phyloP scores from a whole-genome alignment of 1,139 yeast genomes.

The Eremothecium sinecaudum region DNA sequence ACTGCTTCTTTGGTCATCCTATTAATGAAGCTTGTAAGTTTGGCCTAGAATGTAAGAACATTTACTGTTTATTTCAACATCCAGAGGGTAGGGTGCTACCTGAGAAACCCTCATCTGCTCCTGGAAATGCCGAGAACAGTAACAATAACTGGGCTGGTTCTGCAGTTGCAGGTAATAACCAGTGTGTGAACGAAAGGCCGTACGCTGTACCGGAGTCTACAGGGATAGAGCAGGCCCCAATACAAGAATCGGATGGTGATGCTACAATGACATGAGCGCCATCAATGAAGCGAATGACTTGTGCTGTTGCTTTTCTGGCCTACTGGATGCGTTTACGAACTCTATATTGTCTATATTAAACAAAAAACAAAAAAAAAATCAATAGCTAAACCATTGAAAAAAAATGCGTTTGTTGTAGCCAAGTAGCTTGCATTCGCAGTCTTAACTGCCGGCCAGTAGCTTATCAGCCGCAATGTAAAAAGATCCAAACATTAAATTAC shows the following conservation, averaged over 20 bases:
- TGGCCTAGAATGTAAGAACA: conserved; percentile 63
- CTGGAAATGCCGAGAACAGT: conserved; percentile 6
- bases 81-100: conserved; percentile 55
- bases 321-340: too few species aligned
- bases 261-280: conserved; percentile 7
- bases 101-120: conserved; percentile 10
- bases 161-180: conserved; percentile 7
- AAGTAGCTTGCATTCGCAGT: too few species aligned
- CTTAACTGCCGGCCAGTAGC: too few species aligned
- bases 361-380: conserved; percentile 10
- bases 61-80: conserved; percentile 62
- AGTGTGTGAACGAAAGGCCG: conserved; percentile 44
- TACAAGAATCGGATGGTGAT: conserved; percentile 31
- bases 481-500: too few species aligned
- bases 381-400: conserved; percentile 4
- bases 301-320: too few species aligned
- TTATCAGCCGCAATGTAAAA: too few species aligned
- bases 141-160: conserved; percentile 9
- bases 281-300: too few species aligned
- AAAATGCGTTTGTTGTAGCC: conserved; percentile 3
- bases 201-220: conserved; percentile 69
- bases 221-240: conserved; percentile 57
- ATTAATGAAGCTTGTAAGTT: conserved; percentile 69
- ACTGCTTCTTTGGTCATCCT: conserved; percentile 79
- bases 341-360: conserved; percentile 3